Conservation (phyloP, 371 early-diverging fungal species). For the Smittium mucronatum region DNA sequence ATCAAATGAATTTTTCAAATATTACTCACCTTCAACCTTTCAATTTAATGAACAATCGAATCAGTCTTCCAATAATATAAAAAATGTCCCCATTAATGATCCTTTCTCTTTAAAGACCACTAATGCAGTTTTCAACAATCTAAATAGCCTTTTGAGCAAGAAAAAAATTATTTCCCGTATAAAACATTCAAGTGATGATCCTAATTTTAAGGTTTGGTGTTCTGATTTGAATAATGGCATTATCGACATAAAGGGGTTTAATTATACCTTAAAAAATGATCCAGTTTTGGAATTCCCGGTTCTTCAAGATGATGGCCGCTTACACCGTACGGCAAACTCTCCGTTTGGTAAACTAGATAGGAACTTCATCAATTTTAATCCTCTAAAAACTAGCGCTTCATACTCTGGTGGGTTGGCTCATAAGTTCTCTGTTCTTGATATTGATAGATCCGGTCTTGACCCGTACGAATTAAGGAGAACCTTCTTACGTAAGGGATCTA, state of each 20-base stretch:
- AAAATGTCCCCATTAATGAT: too few relatives aligned
- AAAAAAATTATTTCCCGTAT: neutral
- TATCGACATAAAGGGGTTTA: neutral
- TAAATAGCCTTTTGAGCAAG: too few relatives aligned
- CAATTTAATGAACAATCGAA: too few relatives aligned
- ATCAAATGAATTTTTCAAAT: neutral
- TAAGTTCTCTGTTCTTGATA: neutral
- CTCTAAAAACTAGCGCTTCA: neutral
- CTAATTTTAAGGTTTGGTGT: neutral
- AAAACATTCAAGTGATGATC: neutral
- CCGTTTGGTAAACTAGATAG: neutral
- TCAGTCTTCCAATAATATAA: too few relatives aligned
- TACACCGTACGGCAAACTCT: neutral
- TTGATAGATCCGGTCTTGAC: constrained; percentile 7
- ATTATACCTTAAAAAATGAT: neutral
- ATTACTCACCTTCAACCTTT: too few relatives aligned
- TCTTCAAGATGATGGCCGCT: neutral
- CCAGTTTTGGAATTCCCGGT: neutral
- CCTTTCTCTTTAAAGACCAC: too few relatives aligned
- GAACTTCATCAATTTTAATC: neutral
- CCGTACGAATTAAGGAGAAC: constrained; percentile 12
- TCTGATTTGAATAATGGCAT: neutral
- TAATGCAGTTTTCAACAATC: too few relatives aligned
- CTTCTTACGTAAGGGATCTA: neutral
- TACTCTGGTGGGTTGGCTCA: neutral